A percentile compares a stretch with the other conserved stretches of the same genome.
phyloP scores from a whole-genome alignment of 1,284 basidiomycete genomes.

The Ustilago bromivora region DNA sequence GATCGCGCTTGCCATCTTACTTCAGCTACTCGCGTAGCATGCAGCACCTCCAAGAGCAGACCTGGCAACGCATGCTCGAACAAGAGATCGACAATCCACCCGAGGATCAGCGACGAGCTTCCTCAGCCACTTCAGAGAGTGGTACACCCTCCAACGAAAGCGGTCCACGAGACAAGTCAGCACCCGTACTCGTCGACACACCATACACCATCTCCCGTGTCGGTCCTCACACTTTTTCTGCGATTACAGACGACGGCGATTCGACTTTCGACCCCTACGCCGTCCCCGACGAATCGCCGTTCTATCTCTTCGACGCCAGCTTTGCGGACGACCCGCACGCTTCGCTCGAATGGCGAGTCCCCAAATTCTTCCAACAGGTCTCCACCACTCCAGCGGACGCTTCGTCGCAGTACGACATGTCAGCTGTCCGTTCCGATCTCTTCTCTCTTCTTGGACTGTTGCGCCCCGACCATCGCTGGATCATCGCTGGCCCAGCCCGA shows the following conservation, averaged over 20 bases:
- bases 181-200: slow-evolving; percentile 21
- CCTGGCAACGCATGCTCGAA: slow-evolving; percentile 35
- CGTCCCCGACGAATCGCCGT: slow-evolving; percentile 65
- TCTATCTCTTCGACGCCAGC: slow-evolving; percentile 64
- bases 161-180: slow-evolving; percentile 33
- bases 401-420: slow-evolving; percentile 28
- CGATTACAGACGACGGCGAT: slow-evolving; percentile 31
- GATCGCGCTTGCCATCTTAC: slow-evolving; percentile 47
- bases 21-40: slow-evolving; percentile 57
- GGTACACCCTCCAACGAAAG: slow-evolving; percentile 24
- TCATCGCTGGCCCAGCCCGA: slow-evolving; percentile 62
- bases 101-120: not conserved
- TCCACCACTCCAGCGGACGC: slow-evolving; percentile 30
- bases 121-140: slow-evolving; percentile 8
- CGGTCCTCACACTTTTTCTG: slow-evolving; percentile 26
- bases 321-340: slow-evolving; percentile 57
- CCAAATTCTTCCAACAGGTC: slow-evolving; percentile 54
- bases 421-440: slow-evolving; percentile 56
- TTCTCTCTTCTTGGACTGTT: slow-evolving; percentile 57
- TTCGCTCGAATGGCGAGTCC: slow-evolving; percentile 55
- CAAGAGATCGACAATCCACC: slow-evolving; percentile 13
- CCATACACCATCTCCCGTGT: slow-evolving; percentile 20
- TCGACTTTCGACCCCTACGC: slow-evolving; percentile 51
- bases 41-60: slow-evolving; percentile 48
- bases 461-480: slow-evolving; percentile 65